Percentiles rank a stretch among this genome's conserved stretches.
Evolutionary conservation across 352 stramenopile genomes (phyloP).

Genomic region (Stephanocyclus meneghinianus): DNA sequence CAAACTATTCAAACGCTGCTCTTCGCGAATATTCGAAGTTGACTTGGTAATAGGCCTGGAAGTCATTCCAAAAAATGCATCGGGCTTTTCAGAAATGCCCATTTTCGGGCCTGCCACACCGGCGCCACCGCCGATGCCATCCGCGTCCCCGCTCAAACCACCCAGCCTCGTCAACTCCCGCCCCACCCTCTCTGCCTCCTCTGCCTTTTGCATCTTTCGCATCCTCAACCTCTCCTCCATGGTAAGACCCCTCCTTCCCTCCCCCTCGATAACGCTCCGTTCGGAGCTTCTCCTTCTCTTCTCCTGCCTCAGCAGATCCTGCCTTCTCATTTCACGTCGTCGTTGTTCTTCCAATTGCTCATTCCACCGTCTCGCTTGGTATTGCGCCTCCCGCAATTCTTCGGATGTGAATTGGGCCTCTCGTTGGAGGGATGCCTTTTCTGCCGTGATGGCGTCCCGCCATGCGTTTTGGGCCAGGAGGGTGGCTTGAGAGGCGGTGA

Average conservation of each 20-base stretch:
- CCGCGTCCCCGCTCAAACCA: background rate
- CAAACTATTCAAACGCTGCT: conserved; percentile 33
- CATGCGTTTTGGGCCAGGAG: conserved; percentile 8
- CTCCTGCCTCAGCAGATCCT: background rate
- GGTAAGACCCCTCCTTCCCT: background rate
- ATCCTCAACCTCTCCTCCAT: conserved; percentile 11
- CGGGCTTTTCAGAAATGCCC: conserved; percentile 2
- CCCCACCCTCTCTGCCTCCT: conserved; percentile 6
- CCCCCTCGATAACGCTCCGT: conserved; percentile 4
- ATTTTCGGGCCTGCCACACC: background rate
- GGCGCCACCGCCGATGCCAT: background rate
- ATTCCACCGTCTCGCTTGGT: background rate
- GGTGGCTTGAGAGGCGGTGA: conserved; percentile 10
- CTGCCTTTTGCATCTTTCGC: background rate
- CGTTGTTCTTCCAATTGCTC: conserved; percentile 1
- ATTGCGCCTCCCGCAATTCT: conserved; percentile 2
- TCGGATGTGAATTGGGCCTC: background rate
- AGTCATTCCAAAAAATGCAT: conserved; percentile 6
- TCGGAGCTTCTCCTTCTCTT: conserved; percentile 3
- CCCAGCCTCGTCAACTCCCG: conserved; percentile 1
- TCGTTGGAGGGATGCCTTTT: conserved; percentile 6
- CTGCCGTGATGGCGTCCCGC: background rate
- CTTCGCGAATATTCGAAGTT: conserved; percentile 33
- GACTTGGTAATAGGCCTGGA: conserved; percentile 3
- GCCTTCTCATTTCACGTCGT: background rate